These are phyloP conservation scores for Sicyos baderoa DNA, from an alignment of 306 rosid genomes.

Conservation along the genomic window DNA sequence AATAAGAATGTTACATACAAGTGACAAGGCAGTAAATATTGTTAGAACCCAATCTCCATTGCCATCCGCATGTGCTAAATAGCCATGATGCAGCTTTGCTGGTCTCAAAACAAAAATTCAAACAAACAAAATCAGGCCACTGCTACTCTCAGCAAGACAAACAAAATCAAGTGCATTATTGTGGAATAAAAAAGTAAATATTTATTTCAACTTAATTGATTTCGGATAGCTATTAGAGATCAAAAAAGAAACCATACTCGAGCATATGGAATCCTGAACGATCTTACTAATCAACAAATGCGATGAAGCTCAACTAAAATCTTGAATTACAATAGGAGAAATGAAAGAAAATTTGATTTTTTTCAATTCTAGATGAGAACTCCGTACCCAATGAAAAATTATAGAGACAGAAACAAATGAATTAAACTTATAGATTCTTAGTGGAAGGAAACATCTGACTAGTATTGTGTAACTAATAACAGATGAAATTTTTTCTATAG, in stretches of 20 bases:
- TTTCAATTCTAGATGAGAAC: background rate
- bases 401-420: background rate
- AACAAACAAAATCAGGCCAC: constrained; percentile 6
- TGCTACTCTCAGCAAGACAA: background rate
- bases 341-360: background rate
- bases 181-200: background rate
- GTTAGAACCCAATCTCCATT: constrained; percentile 97
- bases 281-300: background rate
- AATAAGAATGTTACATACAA: constrained; percentile 44
- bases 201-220: background rate
- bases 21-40: constrained; percentile 73
- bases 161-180: background rate
- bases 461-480: background rate
- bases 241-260: background rate
- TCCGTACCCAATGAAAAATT: background rate
- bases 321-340: background rate
- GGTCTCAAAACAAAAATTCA: constrained; percentile 22
- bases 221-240: background rate
- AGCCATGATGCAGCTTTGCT: constrained; percentile 94
- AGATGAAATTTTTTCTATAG: no score
- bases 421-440: background rate
- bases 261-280: background rate
- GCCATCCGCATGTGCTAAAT: constrained; percentile 85
- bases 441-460: constrained; percentile 2
- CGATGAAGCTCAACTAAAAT: background rate